These are phyloP conservation scores for Dactylonectria macrodidyma DNA, from an alignment of 2,329 filamentous ascomycete genomes.

Conservation along the genomic window DNA sequence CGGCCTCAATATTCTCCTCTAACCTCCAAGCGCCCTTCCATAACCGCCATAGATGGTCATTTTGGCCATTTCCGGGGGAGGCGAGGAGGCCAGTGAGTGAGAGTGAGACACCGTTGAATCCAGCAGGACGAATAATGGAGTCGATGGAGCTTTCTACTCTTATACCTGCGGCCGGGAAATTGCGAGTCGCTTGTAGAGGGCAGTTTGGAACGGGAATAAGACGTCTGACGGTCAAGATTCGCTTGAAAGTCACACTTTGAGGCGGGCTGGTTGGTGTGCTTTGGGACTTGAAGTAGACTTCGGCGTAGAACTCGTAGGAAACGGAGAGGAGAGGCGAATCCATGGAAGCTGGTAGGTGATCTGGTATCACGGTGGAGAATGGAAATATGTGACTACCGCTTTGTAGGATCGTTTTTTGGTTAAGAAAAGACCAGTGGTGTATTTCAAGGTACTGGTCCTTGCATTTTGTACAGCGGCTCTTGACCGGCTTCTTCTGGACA, in stretches of 20 bases:
- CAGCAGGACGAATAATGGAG: constrained; percentile 85
- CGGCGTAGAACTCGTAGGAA: constrained; percentile 82
- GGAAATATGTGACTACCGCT: constrained; percentile 69
- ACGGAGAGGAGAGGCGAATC: constrained; percentile 80
- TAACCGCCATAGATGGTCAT: constrained; percentile 82
- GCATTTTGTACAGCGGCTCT: constrained; percentile 32
- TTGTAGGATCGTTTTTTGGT: background rate
- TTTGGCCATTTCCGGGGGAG: constrained; percentile 75
- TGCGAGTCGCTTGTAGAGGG: constrained; percentile 78
- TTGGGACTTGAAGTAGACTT: constrained; percentile 71
- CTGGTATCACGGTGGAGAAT: constrained; percentile 87
- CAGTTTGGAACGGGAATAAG: constrained; percentile 79
- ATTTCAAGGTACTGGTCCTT: constrained; percentile 35
- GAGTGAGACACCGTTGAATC: constrained; percentile 68
- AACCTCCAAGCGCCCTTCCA: constrained; percentile 93
- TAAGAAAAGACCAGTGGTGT: constrained; percentile 32
- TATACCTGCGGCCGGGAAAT: constrained; percentile 92
- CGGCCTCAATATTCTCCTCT: constrained; percentile 84
- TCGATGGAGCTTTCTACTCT: constrained; percentile 85
- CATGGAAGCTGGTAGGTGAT: constrained; percentile 85
- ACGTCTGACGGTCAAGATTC: constrained; percentile 80
- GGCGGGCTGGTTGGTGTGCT: constrained; percentile 49
- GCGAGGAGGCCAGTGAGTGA: constrained; percentile 75
- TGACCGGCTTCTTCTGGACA: constrained; percentile 34
- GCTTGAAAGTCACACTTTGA: constrained; percentile 72